These are phyloP conservation scores for Pestalotiopsis fici DNA, from an alignment of 2,329 filamentous ascomycete genomes.

Conservation along the genomic window DNA sequence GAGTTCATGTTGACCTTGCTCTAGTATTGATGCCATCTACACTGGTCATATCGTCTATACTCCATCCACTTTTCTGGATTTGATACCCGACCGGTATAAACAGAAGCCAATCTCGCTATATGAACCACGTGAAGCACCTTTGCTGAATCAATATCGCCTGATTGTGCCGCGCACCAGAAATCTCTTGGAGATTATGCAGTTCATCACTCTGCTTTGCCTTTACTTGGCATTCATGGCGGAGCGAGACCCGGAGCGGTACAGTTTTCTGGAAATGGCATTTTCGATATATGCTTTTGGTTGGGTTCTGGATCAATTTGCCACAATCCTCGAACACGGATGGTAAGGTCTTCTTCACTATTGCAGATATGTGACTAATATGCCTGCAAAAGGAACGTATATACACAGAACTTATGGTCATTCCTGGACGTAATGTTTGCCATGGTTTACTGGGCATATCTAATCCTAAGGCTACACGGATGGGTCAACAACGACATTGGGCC, in stretches of 20 bases:
- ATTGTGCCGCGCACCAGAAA: conserved; percentile 80
- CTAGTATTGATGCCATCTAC: conserved; percentile 74
- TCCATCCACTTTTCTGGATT: conserved; percentile 78
- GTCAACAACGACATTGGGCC: conserved; percentile 45
- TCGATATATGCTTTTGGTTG: conserved; percentile 76
- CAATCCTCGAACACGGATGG: conserved; percentile 73
- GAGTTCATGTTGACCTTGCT: neutral
- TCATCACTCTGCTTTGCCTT: conserved; percentile 66
- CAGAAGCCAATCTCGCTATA: conserved; percentile 80
- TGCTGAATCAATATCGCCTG: conserved; percentile 83
- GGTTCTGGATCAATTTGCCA: conserved; percentile 77
- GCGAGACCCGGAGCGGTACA: conserved; percentile 59
- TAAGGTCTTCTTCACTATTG: conserved; percentile 27
- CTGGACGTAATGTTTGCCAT: conserved; percentile 77
- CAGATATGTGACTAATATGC: conserved; percentile 9
- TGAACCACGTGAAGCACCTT: conserved; percentile 71
- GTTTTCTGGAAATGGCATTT: conserved; percentile 65
- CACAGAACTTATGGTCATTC: conserved; percentile 87
- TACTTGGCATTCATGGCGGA: conserved; percentile 74
- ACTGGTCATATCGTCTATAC: conserved; percentile 80
- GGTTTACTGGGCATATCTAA: conserved; percentile 70
- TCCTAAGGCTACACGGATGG: conserved; percentile 67
- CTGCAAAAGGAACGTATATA: conserved; percentile 71
- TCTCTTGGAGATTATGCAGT: conserved; percentile 74
- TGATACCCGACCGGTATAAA: conserved; percentile 86